A percentile compares a stretch with the other conserved stretches of the same genome.
phyloP scores from a whole-genome alignment of 352 stramenopile genomes.

The Phytophthora aleatoria region DNA sequence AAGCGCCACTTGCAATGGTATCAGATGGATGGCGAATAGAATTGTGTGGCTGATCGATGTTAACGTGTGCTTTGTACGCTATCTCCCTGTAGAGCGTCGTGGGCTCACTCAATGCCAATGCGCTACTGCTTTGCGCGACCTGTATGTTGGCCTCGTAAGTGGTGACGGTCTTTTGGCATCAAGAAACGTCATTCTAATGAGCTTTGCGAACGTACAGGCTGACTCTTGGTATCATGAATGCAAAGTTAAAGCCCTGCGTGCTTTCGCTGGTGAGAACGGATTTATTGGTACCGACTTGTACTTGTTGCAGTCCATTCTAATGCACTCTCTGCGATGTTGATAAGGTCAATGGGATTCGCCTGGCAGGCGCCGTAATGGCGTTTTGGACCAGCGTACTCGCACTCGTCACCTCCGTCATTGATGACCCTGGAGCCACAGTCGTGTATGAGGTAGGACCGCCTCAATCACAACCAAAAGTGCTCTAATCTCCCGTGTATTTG shows the following conservation, averaged over 20 bases:
- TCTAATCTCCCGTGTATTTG: not conserved
- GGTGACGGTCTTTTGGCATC: not conserved
- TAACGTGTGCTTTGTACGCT: constrained; percentile 5
- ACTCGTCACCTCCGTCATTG: constrained; percentile 38
- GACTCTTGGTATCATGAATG: constrained; percentile 37
- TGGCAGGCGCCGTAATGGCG: constrained; percentile 46
- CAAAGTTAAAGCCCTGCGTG: constrained; percentile 53
- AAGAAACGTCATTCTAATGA: not conserved
- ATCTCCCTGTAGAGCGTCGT: constrained; percentile 36
- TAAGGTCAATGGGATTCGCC: constrained; percentile 57
- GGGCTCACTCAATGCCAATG: constrained; percentile 47
- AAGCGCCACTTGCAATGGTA: constrained; percentile 59
- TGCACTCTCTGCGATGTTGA: not conserved
- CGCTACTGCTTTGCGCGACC: constrained; percentile 35
- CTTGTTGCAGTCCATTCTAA: not conserved
- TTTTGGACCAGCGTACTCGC: constrained; percentile 51
- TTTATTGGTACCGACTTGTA: not conserved
- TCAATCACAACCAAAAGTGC: not conserved
- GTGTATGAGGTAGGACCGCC: constrained; percentile 45
- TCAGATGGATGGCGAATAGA: constrained; percentile 1
- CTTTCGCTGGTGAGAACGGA: constrained; percentile 44
- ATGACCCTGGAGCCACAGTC: constrained; percentile 46
- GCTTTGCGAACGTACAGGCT: constrained; percentile 17
- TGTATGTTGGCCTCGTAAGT: constrained; percentile 41
- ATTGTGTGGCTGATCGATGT: not conserved